phyloP scores from a whole-genome alignment of 176 grass and related monocot species.

The Zea mays region Zm-B73-REFERENCE-NAM-5.0 NC_050096.1:241573501-241574000 shows the following conservation, averaged over 20 bases:
- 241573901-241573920: neutral
- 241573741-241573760: no score
- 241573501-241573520: neutral
- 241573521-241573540: neutral
- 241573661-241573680: neutral
- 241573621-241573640: neutral
- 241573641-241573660: neutral
- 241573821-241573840: slow-evolving; percentile 3
- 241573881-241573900: neutral
- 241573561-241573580: neutral
- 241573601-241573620: neutral
- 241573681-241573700: no score
- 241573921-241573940: no score
- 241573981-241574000: neutral
- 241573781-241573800: neutral
- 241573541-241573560: neutral
- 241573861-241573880: neutral
- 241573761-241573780: neutral
- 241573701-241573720: neutral
- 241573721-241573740: no score
- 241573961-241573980: neutral
- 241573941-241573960: neutral
- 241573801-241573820: neutral
- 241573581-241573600: neutral
- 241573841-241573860: neutral